A percentile compares a stretch with the other conserved stretches of the same genome.
Conservation (phyloP, 2,329 filamentous ascomycete species). For the Ophioceras dolichostomum region DNA sequence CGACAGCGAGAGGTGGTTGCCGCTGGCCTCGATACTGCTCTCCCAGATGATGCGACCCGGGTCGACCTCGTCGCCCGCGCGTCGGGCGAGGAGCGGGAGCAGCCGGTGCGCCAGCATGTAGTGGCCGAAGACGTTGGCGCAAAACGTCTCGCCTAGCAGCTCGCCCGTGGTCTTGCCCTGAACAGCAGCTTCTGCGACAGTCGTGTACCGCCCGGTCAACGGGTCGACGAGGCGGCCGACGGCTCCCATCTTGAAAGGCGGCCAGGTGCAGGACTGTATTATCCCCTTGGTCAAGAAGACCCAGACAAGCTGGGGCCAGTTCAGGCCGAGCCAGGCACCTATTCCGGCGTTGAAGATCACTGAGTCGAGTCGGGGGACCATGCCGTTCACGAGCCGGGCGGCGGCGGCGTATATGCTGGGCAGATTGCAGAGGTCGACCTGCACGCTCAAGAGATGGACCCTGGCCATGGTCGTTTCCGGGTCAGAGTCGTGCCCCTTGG, state of each 20-base stretch:
- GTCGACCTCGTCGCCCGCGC: constrained; percentile 16
- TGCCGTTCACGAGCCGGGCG: constrained; percentile 28
- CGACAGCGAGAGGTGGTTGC: constrained; percentile 47
- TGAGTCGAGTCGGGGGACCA: constrained; percentile 61
- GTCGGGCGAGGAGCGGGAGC: constrained; percentile 55
- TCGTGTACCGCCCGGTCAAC: constrained; percentile 23
- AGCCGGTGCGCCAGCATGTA: constrained; percentile 79
- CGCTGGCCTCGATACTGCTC: constrained; percentile 63
- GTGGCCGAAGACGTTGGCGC: constrained; percentile 89
- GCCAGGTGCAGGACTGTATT: constrained; percentile 60
- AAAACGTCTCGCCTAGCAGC: constrained; percentile 69
- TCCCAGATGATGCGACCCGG: constrained; percentile 74
- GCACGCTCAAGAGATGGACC: constrained; percentile 44
- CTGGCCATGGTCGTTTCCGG: constrained; percentile 31
- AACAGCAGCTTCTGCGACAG: constrained; percentile 29
- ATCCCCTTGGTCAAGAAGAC: constrained; percentile 45
- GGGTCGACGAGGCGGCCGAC: constrained; percentile 29
- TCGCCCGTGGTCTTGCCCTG: constrained; percentile 30
- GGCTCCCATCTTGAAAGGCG: constrained; percentile 58
- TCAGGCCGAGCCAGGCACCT: constrained; percentile 71
- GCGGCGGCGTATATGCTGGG: constrained; percentile 36
- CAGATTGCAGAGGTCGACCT: constrained; percentile 50
- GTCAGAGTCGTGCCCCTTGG: constrained; percentile 22
- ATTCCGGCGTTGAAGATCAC: constrained; percentile 82
- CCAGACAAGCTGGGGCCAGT: constrained; percentile 50